These are phyloP conservation scores for Silene latifolia DNA, from an alignment of 148 eudicot genomes.

Conservation along the genomic window DNA sequence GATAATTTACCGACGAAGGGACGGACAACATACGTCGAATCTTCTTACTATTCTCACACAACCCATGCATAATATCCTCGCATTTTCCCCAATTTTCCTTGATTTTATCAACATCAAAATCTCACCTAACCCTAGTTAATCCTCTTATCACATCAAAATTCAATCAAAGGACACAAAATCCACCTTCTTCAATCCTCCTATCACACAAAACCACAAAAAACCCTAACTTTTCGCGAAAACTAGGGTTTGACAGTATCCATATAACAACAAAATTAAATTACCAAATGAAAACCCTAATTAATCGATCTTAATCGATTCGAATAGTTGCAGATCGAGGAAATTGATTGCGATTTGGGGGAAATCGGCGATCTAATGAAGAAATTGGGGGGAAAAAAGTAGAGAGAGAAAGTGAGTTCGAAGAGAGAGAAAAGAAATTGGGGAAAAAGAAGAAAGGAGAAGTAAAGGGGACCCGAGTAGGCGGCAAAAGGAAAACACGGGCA, in stretches of 20 bases:
- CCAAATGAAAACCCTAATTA: too few species aligned
- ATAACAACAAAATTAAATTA: too few species aligned
- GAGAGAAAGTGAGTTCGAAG: conserved; percentile 19
- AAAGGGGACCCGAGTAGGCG: too few species aligned
- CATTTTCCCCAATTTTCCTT: conserved; percentile 31
- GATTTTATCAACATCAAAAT: conserved; percentile 29
- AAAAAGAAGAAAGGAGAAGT: not conserved
- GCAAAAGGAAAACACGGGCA: too few species aligned
- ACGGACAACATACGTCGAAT: conserved; percentile 28
- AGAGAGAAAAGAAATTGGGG: not conserved
- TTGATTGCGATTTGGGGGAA: conserved; percentile 1
- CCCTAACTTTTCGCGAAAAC: too few species aligned
- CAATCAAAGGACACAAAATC: too few species aligned
- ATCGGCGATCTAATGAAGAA: conserved; percentile 21
- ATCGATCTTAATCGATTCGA: not conserved
- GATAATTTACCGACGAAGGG: conserved; percentile 13
- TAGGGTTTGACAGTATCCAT: too few species aligned
- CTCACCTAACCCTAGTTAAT: conserved; percentile 24
- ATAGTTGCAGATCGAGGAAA: not conserved
- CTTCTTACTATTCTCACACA: conserved; percentile 24
- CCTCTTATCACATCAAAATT: too few species aligned
- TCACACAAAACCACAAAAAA: too few species aligned
- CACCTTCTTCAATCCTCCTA: too few species aligned
- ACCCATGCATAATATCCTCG: conserved; percentile 30
- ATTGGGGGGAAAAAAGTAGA: too few species aligned